Base-by-base conservation (phyloP, 2,329 filamentous ascomycete species). In the Aspergillus texensis region DNA sequence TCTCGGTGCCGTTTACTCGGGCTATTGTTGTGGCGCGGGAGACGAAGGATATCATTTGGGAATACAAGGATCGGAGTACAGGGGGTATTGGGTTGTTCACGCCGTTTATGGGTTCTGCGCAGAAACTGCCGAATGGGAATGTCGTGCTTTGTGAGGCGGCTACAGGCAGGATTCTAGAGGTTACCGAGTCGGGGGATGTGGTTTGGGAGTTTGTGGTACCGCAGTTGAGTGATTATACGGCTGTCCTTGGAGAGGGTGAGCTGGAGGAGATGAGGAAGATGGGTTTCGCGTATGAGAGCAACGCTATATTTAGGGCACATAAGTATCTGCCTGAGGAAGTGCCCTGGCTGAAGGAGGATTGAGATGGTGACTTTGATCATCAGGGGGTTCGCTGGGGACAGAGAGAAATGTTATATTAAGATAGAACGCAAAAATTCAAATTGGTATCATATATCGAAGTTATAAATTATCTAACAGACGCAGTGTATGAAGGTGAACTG, bases 101-200 rank as follows among this genome's bases (percentile, higher is more conserved):
- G 0, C 80, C 80, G 0, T 83, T 83, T 58, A 82, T 83, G 81
- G 81, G 81, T 24, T 77, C 77, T 56, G 81, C 80, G 9, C 80
- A 83, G 67, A 69, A 77, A 16, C 65, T 82, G 19, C 48, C 43
- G 11, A 79, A 78, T 57, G 79, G 80, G 10, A 82, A 83, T 64
- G 80, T 80, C 0, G 59, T 83, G 58, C 63, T 83, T 6, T 80
- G 77, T 26, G 81, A 83, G 68, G 78, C 76, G 45, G 80, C 76
- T 1, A 78, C 78, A 62, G 80, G 81, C 0, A 72, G 80, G n/a
- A 71, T 82, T 4, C 79, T 82, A 57, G 81, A 83, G 63, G 80
- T 82, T 39, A 81, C 79, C 0, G 64, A 60, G 26, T 74, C 75
- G n/a, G 79, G 79, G 0, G 70, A 78, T 43, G 67, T 82, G 8